A percentile compares a stretch with the other conserved stretches of the same genome.
These are phyloP conservation scores for Chaetomium cochliodes DNA, from an alignment of 495 filamentous ascomycete species.

Conservation along the genomic window DNA sequence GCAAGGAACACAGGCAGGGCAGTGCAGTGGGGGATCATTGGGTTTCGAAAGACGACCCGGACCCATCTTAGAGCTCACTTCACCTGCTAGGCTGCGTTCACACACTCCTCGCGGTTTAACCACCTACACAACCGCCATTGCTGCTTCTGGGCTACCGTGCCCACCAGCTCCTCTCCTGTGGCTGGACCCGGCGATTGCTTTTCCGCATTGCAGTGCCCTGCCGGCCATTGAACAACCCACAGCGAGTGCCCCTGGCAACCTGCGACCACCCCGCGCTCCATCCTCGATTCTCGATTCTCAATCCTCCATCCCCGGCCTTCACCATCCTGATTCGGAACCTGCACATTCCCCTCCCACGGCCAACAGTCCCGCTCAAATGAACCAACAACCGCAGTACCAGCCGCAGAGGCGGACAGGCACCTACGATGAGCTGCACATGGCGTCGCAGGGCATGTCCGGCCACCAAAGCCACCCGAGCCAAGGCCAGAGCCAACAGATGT, in stretches of 20 bases:
- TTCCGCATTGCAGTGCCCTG: background rate
- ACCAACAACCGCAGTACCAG: conserved; percentile 46
- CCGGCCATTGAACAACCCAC: background rate
- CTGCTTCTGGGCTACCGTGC: conserved; percentile 13
- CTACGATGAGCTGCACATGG: conserved; percentile 77
- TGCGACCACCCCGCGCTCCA: conserved; percentile 2
- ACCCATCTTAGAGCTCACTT: conserved; percentile 9
- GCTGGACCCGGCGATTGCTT: conserved; percentile 6
- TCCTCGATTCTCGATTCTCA: background rate
- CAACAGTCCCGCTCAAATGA: conserved; percentile 39
- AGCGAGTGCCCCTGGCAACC: conserved; percentile 4
- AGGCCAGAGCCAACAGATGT: conserved; percentile 37
- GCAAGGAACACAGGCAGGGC: background rate
- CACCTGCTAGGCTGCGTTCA: background rate
- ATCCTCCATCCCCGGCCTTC: too few relatives aligned
- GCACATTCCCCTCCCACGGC: background rate
- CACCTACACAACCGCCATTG: conserved; percentile 6
- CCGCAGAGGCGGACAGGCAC: conserved; percentile 44
- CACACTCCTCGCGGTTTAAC: background rate
- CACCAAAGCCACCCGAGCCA: conserved; percentile 43
- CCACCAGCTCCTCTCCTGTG: conserved; percentile 10
- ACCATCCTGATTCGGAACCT: background rate
- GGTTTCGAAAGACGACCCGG: background rate
- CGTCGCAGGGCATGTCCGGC: conserved; percentile 48
- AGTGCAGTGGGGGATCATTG: conserved; percentile 10